Base-by-base conservation (phyloP, 1,284 basidiomycete species). In the Microbotryum silenes-acaulis region DNA sequence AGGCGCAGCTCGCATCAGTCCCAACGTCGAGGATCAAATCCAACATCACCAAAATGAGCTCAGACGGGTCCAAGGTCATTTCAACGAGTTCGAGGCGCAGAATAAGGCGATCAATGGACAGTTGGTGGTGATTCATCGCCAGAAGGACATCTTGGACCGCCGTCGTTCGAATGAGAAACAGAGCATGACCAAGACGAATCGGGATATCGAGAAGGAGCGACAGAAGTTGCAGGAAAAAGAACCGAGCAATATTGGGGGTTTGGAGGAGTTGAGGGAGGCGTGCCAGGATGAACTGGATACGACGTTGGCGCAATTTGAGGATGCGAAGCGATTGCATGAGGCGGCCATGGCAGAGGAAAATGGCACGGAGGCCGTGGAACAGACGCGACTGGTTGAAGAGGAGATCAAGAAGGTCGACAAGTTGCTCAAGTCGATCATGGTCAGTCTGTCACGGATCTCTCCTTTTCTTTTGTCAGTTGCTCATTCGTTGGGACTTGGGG, bases 141-240 rank as follows among this genome's bases (percentile, higher is more conserved):
- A 57, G 23, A 52, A 52, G 27, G 49, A 44, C 50, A 21, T 53
- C 29, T 53, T 52, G 23, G 62, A 63, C 12, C 61, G 66, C 33
- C 27, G 23, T 42, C n/a, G 21, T 33, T 8, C 8, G 37, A 23
- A 71, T 66, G 61, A 61, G 54, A 18, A 68, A 74, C 23, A n/a
- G 8, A 56, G 56, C 45, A 54, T 63, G 6, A 60, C 50, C 14
- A 25, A 58, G 29, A 50, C 67, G 45, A 79, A 76, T 71, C 57
- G 69, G 14, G 61, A 70, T 8, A 76, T 80, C 37, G 70, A 73
- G n/a, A 71, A 74, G 7, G 70, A 84, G 12, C 78, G 81, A 62
- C 78, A 83, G 27, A 85, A 87, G 68, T 80, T 83, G 23, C 85
- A 86, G 60, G 85, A 89, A 53, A 85, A 86, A 37, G 78, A 87